These are phyloP conservation scores for Candida xiaguanensis DNA, from an alignment of 805 yeast species.

Conservation along the genomic window DNA sequence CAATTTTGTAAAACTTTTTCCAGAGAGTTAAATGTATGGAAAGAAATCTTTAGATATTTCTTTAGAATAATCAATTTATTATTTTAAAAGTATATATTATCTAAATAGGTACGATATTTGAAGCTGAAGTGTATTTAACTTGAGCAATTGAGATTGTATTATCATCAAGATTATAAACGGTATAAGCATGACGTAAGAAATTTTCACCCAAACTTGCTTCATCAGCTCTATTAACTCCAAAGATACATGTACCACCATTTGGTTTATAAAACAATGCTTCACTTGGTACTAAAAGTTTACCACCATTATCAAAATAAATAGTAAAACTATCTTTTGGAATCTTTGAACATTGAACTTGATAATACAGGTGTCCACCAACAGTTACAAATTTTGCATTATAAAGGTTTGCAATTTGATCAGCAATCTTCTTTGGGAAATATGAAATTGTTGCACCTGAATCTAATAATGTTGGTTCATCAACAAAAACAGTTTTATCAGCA, in stretches of 20 bases:
- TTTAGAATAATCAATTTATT: too few species aligned
- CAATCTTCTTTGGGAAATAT: constrained; percentile 39
- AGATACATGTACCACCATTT: constrained; percentile 33
- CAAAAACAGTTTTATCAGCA: constrained; percentile 13
- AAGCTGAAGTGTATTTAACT: constrained; percentile 27
- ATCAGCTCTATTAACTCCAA: constrained; percentile 13
- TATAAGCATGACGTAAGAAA: constrained; percentile 54
- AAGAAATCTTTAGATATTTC: too few species aligned
- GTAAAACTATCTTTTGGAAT: neutral
- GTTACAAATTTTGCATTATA: neutral
- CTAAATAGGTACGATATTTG: constrained; percentile 1
- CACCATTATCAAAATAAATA: constrained; percentile 6
- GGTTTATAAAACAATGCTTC: constrained; percentile 15
- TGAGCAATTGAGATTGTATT: constrained; percentile 51
- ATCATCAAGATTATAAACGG: constrained; percentile 56
- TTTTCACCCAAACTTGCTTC: constrained; percentile 49
- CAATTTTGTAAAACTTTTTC: too few species aligned
- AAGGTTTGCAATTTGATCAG: neutral
- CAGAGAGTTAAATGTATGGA: too few species aligned
- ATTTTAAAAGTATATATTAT: too few species aligned
- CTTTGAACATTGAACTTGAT: constrained; percentile 6
- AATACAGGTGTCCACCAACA: neutral
- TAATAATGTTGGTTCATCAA: constrained; percentile 22
- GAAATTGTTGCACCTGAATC: constrained; percentile 36
- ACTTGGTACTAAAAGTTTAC: constrained; percentile 45